These are phyloP conservation scores for Botrytis pseudocinerea DNA, from an alignment of 2,329 filamentous ascomycete species.

Conservation along the genomic window DNA sequence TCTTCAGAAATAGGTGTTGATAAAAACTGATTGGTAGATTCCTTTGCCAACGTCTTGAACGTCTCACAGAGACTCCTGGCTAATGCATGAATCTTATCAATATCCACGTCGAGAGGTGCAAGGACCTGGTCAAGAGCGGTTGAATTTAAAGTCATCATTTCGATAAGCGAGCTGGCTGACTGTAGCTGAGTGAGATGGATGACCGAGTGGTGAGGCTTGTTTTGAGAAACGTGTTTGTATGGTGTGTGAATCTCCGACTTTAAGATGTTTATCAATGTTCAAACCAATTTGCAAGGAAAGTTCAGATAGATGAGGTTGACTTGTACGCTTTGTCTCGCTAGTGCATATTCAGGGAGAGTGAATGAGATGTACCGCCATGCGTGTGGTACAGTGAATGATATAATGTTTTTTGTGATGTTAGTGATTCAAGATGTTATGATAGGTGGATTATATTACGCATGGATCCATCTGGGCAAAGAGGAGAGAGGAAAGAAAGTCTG, in stretches of 20 bases:
- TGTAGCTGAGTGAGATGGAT: neutral
- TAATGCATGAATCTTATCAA: conserved; percentile 48
- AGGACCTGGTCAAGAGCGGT: conserved; percentile 48
- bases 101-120: conserved; percentile 51
- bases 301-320: neutral
- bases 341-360: conserved; percentile 7
- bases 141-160: conserved; percentile 28
- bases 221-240: conserved; percentile 3
- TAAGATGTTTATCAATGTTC: neutral
- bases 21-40: conserved; percentile 58
- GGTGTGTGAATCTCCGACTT: neutral
- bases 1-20: conserved; percentile 62
- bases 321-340: neutral
- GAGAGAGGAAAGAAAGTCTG: neutral
- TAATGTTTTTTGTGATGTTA: neutral
- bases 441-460: neutral
- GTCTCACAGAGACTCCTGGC: conserved; percentile 50
- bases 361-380: neutral
- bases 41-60: conserved; percentile 53
- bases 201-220: neutral
- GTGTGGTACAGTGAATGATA: neutral
- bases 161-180: conserved; percentile 15
- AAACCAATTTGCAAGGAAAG: neutral
- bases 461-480: neutral
- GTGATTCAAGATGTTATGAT: neutral